phyloP scores from a whole-genome alignment of 2,329 filamentous ascomycete species.

The Phoma herbarum region DNA sequence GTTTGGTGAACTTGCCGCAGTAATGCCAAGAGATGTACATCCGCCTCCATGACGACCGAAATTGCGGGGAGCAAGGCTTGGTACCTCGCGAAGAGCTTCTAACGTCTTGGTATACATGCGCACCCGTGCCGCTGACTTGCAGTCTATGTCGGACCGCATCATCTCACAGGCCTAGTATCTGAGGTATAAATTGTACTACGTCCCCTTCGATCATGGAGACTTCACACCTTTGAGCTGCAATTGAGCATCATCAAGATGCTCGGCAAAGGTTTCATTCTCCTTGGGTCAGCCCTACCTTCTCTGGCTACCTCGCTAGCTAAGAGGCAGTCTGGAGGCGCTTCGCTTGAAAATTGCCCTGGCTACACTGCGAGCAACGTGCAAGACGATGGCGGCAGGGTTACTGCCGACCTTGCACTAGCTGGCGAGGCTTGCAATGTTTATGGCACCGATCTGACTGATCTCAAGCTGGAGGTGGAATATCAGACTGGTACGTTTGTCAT shows the following conservation, averaged over 20 bases:
- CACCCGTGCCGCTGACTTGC: conserved; percentile 6
- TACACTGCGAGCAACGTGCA: conserved; percentile 70
- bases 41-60: conserved; percentile 22
- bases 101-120: conserved; percentile 16
- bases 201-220: background rate
- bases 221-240: conserved; percentile 2
- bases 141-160: conserved; percentile 18
- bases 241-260: conserved; percentile 33
- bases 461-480: conserved; percentile 67
- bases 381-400: conserved; percentile 63
- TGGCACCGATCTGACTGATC: conserved; percentile 63
- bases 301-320: conserved; percentile 27
- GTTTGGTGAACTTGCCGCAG: conserved; percentile 10
- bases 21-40: conserved; percentile 28
- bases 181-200: conserved; percentile 9
- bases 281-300: conserved; percentile 33
- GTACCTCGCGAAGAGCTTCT: conserved; percentile 19
- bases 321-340: conserved; percentile 28
- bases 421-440: conserved; percentile 70
- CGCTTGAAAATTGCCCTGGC: conserved; percentile 64
- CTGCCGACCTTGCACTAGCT: conserved; percentile 73
- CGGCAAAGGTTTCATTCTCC: conserved; percentile 33
- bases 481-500: conserved; percentile 64
- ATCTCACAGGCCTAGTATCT: background rate
- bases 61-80: conserved; percentile 36